Percentiles rank a stretch among this genome's conserved stretches.
Conservation (phyloP, 495 filamentous ascomycete species). For the Penicillium bialowiezense region DNA sequence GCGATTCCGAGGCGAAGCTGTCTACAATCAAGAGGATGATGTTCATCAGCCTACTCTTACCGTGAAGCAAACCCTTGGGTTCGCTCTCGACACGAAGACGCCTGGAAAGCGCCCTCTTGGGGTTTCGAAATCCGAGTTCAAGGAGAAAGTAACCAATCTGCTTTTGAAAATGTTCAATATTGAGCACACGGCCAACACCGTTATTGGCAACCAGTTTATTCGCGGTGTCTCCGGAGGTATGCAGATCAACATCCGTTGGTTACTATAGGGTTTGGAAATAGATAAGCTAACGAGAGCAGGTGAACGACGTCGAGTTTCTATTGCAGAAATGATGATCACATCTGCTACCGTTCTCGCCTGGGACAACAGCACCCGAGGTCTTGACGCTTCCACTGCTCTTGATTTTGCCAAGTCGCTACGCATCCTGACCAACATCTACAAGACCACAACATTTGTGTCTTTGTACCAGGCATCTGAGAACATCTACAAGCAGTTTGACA, state of each 20-base stretch:
- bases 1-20: conserved; percentile 73
- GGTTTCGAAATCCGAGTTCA: conserved; percentile 64
- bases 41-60: conserved; percentile 78
- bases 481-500: conserved; percentile 86
- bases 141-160: conserved; percentile 64
- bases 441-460: conserved; percentile 75
- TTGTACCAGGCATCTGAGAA: conserved; percentile 82
- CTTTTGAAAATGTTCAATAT: conserved; percentile 89
- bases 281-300: conserved; percentile 34
- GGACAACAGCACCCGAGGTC: conserved; percentile 82
- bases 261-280: neutral
- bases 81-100: conserved; percentile 78
- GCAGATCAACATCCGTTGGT: neutral
- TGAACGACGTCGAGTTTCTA: conserved; percentile 65
- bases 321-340: conserved; percentile 62
- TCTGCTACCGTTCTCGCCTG: conserved; percentile 70
- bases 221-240: conserved; percentile 71
- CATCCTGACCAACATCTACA: conserved; percentile 74
- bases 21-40: conserved; percentile 87
- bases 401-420: conserved; percentile 70
- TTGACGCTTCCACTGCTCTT: conserved; percentile 80
- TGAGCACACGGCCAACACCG: conserved; percentile 74
- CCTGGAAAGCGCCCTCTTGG: conserved; percentile 69
- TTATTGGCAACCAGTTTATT: conserved; percentile 76
- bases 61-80: conserved; percentile 78